A percentile compares a stretch with the other conserved stretches of the same genome.
Evolutionary conservation across 2,329 filamentous ascomycete species (phyloP).

Genomic region (Sarocladium oryzae): DNA sequence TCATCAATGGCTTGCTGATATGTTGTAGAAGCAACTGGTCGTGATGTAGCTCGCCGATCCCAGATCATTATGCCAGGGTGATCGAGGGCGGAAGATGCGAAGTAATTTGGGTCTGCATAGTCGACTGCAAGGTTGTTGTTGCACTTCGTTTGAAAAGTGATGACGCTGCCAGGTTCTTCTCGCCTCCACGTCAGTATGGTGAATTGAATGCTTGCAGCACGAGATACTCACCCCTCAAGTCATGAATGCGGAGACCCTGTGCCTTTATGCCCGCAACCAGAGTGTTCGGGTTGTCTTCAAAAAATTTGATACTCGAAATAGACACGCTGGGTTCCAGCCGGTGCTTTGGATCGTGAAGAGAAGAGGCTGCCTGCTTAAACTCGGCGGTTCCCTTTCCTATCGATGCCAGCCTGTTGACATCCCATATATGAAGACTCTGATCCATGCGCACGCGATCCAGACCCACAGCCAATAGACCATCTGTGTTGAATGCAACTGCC

Average conservation of each 20-base stretch:
- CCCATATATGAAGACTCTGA: conserved; percentile 76
- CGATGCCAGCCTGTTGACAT: conserved; percentile 57
- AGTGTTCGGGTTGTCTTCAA: conserved; percentile 68
- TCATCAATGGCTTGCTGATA: conserved; percentile 54
- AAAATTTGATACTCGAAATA: conserved; percentile 79
- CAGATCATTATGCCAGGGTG: conserved; percentile 70
- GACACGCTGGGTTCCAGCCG: conserved; percentile 61
- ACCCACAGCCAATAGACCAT: conserved; percentile 67
- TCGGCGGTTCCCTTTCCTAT: conserved; percentile 29
- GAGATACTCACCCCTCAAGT: conserved; percentile 58
- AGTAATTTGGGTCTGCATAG: conserved; percentile 75
- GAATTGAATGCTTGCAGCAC: not conserved
- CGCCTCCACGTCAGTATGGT: not conserved
- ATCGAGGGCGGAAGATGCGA: conserved; percentile 71
- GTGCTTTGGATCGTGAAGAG: conserved; percentile 50
- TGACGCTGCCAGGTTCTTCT: conserved; percentile 25
- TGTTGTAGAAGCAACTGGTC: conserved; percentile 43
- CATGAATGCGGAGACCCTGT: conserved; percentile 69
- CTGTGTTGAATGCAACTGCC: conserved; percentile 71
- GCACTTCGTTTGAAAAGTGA: conserved; percentile 59
- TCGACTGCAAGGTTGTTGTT: conserved; percentile 72
- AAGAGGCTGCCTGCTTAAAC: conserved; percentile 28
- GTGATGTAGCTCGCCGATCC: conserved; percentile 62
- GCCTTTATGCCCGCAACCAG: conserved; percentile 71
- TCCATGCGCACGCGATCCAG: conserved; percentile 77